These are phyloP conservation scores for Aspergillus clavatus DNA, from an alignment of 2,329 filamentous ascomycete species.

Conservation along the genomic window DNA sequence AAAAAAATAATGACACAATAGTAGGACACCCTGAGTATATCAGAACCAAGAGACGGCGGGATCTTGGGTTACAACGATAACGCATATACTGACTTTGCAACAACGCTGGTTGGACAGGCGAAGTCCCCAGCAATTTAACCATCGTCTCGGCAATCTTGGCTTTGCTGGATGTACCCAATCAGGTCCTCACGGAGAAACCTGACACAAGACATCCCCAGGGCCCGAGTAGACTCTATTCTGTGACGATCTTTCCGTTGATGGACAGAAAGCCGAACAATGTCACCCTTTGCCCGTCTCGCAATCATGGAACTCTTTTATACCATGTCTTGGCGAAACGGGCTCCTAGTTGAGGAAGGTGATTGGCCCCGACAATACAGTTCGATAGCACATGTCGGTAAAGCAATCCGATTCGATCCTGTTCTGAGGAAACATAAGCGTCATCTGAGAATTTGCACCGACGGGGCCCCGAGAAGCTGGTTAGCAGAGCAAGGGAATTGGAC, in stretches of 20 bases:
- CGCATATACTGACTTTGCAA: neutral
- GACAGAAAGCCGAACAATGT: neutral
- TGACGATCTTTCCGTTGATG: neutral
- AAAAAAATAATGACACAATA: neutral
- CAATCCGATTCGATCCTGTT: no score
- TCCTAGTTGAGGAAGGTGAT: neutral
- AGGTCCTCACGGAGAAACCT: neutral
- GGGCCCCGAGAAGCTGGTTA: no score
- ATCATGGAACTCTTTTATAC: neutral
- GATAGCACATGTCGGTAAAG: no score
- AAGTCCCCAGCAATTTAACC: neutral
- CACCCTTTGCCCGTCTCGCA: neutral
- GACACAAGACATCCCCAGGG: neutral
- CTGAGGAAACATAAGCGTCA: no score
- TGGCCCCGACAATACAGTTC: no score
- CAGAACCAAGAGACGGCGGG: neutral
- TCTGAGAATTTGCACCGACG: no score
- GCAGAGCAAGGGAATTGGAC: no score
- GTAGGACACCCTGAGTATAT: neutral
- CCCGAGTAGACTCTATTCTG: neutral
- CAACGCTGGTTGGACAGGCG: neutral
- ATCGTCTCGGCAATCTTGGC: neutral
- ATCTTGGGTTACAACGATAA: neutral
- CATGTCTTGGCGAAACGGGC: neutral
- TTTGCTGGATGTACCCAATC: neutral